Percentiles rank a stretch among this genome's conserved stretches.
These are phyloP conservation scores for Diplodia scrobiculata DNA, from an alignment of 2,329 filamentous ascomycete genomes.

Conservation along the genomic window DNA sequence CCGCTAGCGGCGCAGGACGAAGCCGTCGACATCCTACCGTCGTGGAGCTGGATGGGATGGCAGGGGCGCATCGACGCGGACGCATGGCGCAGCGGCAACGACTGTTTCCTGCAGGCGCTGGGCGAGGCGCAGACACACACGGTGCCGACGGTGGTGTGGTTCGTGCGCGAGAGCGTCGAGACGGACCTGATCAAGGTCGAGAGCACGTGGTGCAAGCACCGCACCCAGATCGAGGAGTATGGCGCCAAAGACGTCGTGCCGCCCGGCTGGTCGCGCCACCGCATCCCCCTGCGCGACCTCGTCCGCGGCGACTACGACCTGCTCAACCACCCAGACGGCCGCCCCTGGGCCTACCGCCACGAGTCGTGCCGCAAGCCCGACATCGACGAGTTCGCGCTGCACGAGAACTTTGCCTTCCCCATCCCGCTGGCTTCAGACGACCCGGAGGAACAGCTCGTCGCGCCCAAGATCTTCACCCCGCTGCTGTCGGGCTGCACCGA, in stretches of 20 bases:
- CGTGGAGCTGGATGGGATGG: conserved; percentile 32
- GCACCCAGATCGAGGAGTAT: conserved; percentile 5
- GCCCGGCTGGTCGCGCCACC: conserved; percentile 1
- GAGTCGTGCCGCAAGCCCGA: not conserved
- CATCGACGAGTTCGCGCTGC: not conserved
- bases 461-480: conserved; percentile 6
- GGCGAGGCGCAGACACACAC: not conserved
- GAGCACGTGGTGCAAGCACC: conserved; percentile 24
- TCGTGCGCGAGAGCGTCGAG: conserved; percentile 24
- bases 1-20: conserved; percentile 7
- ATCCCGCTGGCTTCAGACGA: not conserved
- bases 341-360: conserved; percentile 8
- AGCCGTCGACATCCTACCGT: not conserved
- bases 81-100: conserved; percentile 11
- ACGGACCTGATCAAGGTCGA: conserved; percentile 11
- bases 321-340: conserved; percentile 11
- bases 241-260: not conserved
- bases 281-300: not conserved
- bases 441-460: not conserved
- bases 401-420: conserved; percentile 13
- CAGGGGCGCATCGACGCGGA: conserved; percentile 23
- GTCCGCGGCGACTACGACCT: conserved; percentile 16
- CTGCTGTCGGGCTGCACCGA: conserved; percentile 12
- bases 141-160: conserved; percentile 19
- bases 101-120: conserved; percentile 2